Conservation (phyloP, 2,329 filamentous ascomycete genomes). For the Diplodia seriata region DNA sequence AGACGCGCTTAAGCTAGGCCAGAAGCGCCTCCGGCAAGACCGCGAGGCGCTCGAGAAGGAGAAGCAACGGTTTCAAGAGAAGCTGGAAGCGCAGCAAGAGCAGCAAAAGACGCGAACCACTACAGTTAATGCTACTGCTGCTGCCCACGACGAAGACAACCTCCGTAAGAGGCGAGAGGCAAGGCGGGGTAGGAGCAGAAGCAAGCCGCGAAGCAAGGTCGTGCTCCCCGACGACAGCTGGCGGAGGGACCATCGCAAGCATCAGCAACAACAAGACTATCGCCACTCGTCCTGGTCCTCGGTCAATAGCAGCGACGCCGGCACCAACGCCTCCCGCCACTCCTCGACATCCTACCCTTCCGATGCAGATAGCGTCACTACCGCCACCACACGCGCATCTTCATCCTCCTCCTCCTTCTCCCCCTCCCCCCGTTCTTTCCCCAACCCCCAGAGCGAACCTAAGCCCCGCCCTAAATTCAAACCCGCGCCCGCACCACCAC, state of each 20-base stretch:
- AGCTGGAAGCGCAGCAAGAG: neutral
- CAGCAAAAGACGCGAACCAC: neutral
- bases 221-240: constrained; percentile 10
- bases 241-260: neutral
- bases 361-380: neutral
- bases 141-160: neutral
- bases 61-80: neutral
- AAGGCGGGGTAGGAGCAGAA: constrained; percentile 3
- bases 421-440: neutral
- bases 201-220: constrained; percentile 1
- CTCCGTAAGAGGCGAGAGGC: neutral
- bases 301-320: neutral
- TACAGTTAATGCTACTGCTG: neutral
- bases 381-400: neutral
- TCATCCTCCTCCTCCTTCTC: neutral
- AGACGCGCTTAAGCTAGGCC: constrained; percentile 9
- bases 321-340: neutral
- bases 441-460: neutral
- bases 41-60: constrained; percentile 25
- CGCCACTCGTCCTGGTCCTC: constrained; percentile 5
- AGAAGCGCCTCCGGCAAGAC: constrained; percentile 17
- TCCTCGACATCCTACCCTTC: constrained; percentile 8
- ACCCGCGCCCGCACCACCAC: neutral
- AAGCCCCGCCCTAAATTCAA: neutral
- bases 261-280: neutral